These are phyloP conservation scores for Vigna trinervia DNA, from an alignment of 306 rosid genomes.

Conservation along the genomic window DNA sequence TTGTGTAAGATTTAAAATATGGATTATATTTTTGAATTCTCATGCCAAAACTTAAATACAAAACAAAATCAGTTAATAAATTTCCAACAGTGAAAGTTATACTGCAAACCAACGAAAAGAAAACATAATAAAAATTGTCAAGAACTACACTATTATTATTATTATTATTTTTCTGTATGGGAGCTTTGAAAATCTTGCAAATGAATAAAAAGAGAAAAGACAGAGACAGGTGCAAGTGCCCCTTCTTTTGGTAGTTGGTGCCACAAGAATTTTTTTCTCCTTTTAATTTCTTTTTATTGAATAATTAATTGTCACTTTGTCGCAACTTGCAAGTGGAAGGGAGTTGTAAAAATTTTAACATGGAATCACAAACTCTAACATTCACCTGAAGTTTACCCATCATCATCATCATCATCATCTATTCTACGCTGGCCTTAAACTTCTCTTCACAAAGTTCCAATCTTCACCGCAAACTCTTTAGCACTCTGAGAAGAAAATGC, in stretches of 20 bases:
- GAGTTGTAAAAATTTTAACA: slow-evolving; percentile 26
- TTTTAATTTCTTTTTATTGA: slow-evolving; percentile 24
- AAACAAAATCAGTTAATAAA: neutral
- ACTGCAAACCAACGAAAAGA: no score
- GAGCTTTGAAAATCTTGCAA: neutral
- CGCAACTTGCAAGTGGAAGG: slow-evolving; percentile 49
- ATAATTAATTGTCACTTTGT: slow-evolving; percentile 44
- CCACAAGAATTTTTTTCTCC: slow-evolving; percentile 12
- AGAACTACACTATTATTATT: neutral
- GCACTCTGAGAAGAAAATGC: slow-evolving; percentile 44
- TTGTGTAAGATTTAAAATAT: no score
- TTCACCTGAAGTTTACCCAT: slow-evolving; percentile 35
- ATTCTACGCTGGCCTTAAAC: slow-evolving; percentile 2
- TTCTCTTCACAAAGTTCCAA: slow-evolving; percentile 30
- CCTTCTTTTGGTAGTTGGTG: slow-evolving; percentile 40
- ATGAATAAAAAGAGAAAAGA: slow-evolving; percentile 1
- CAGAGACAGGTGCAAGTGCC: slow-evolving; percentile 41
- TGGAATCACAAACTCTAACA: slow-evolving; percentile 33
- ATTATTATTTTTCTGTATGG: neutral
- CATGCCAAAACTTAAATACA: neutral
- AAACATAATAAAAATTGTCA: neutral
- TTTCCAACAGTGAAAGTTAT: neutral
- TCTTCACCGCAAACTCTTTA: slow-evolving; percentile 32
- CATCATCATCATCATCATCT: slow-evolving; percentile 28
- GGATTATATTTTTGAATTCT: neutral